Evolutionary conservation across 2,329 filamentous ascomycete species (phyloP).

Genomic region (Colletotrichum echinochloae): DNA sequence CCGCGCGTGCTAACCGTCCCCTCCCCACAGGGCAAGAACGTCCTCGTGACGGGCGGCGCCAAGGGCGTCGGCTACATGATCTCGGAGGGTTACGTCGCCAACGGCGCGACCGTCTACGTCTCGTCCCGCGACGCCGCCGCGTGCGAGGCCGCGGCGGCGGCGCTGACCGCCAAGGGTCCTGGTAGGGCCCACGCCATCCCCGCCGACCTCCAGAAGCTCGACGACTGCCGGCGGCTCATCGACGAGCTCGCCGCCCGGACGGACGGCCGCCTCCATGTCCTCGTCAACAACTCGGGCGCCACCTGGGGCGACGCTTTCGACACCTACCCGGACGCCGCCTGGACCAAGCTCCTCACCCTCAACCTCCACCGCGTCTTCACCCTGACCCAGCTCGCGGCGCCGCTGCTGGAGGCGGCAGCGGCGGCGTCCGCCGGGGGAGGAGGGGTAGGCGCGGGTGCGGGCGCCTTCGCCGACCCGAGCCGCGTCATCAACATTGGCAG

Average conservation of each 20-base stretch:
- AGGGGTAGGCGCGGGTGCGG: no score
- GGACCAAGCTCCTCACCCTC: slow-evolving; percentile 70
- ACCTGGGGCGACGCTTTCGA: slow-evolving; percentile 73
- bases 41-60: slow-evolving; percentile 68
- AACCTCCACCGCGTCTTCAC: slow-evolving; percentile 78
- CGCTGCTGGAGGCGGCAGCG: slow-evolving; percentile 61
- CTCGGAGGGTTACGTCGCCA: slow-evolving; percentile 72
- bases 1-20: slow-evolving; percentile 3
- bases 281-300: slow-evolving; percentile 75
- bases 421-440: slow-evolving; percentile 40
- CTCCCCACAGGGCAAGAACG: slow-evolving; percentile 62
- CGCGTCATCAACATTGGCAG: slow-evolving; percentile 75
- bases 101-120: slow-evolving; percentile 74
- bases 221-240: slow-evolving; percentile 66
- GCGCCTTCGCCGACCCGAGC: slow-evolving; percentile 55
- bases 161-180: slow-evolving; percentile 64
- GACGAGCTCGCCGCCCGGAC: slow-evolving; percentile 63
- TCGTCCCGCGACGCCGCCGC: slow-evolving; percentile 71
- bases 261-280: slow-evolving; percentile 64
- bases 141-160: slow-evolving; percentile 66
- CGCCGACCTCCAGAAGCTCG: slow-evolving; percentile 72
- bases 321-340: slow-evolving; percentile 68
- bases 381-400: slow-evolving; percentile 71
- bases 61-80: slow-evolving; percentile 78
- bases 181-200: slow-evolving; percentile 69